Evolutionary conservation across 2,329 filamentous ascomycete species (phyloP).

Genomic region (Claviceps capensis): DNA sequence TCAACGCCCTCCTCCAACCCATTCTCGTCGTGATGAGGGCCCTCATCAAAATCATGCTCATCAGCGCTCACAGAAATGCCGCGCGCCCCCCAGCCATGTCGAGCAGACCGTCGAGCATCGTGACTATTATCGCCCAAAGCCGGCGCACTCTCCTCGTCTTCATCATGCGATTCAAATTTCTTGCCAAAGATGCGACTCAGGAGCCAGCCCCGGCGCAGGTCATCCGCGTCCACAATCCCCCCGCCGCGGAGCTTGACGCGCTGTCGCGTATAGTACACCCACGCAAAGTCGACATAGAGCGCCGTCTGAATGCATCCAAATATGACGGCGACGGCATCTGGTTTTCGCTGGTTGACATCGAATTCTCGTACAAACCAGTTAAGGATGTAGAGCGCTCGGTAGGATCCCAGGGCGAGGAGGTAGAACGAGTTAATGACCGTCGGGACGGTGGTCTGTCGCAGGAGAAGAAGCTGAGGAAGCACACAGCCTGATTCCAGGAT

Average conservation of each 20-base stretch:
- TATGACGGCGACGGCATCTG: slow-evolving; percentile 62
- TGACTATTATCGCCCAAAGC: slow-evolving; percentile 27
- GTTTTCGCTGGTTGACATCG: slow-evolving; percentile 42
- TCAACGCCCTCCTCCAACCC: slow-evolving; percentile 34
- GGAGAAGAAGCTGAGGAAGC: slow-evolving; percentile 77
- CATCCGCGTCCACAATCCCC: slow-evolving; percentile 79
- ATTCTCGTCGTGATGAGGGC: slow-evolving; percentile 33
- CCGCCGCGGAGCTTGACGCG: slow-evolving; percentile 82
- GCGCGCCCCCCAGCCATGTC: slow-evolving; percentile 48
- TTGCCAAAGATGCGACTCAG: slow-evolving; percentile 64
- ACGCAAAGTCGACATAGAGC: slow-evolving; percentile 86
- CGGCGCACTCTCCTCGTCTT: slow-evolving; percentile 47
- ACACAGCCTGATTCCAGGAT: slow-evolving; percentile 86
- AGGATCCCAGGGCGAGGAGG: slow-evolving; percentile 72
- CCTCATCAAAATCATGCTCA: slow-evolving; percentile 40
- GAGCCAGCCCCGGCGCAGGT: slow-evolving; percentile 74
- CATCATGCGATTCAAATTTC: slow-evolving; percentile 35
- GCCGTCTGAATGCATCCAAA: slow-evolving; percentile 84
- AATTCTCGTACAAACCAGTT: slow-evolving; percentile 72
- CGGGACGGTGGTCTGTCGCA: slow-evolving; percentile 88
- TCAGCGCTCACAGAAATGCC: slow-evolving; percentile 56
- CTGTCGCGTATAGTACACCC: slow-evolving; percentile 91
- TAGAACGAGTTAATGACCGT: slow-evolving; percentile 98
- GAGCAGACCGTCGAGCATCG: slow-evolving; percentile 15
- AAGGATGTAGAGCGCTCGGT: slow-evolving; percentile 77